phyloP scores from a whole-genome alignment of 202 grass and related monocot species.

The Saccharum hybrid region DNA sequence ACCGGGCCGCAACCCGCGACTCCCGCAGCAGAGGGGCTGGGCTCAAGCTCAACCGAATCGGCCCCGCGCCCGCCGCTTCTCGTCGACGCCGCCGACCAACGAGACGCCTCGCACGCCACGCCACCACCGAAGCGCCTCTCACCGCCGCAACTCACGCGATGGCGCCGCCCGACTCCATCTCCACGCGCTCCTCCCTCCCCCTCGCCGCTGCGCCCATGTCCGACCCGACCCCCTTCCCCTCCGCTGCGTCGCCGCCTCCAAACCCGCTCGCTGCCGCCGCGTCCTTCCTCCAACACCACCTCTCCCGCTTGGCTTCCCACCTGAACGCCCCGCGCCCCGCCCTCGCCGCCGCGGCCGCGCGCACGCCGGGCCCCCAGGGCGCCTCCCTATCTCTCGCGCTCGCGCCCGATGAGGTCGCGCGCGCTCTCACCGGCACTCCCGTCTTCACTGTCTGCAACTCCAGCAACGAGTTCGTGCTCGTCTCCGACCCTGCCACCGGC shows the following conservation, averaged over 20 bases:
- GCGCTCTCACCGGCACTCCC: slow-evolving; percentile 67
- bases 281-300: slow-evolving; percentile 79
- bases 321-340: slow-evolving; percentile 55
- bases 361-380: slow-evolving; percentile 26
- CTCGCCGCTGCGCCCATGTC: slow-evolving; percentile 68
- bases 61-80: slow-evolving; percentile 22
- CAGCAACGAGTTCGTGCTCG: slow-evolving; percentile 82
- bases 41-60: not conserved
- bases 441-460: slow-evolving; percentile 89
- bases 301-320: slow-evolving; percentile 63
- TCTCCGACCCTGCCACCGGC: slow-evolving; percentile 74
- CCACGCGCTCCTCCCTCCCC: slow-evolving; percentile 54
- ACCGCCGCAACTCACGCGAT: slow-evolving; percentile 40
- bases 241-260: slow-evolving; percentile 26
- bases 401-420: slow-evolving; percentile 68
- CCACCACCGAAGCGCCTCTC: not conserved
- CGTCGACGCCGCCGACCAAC: slow-evolving; percentile 30
- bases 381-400: slow-evolving; percentile 64
- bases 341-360: slow-evolving; percentile 42
- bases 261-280: slow-evolving; percentile 62
- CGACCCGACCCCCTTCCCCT: slow-evolving; percentile 20
- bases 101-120: slow-evolving; percentile 2
- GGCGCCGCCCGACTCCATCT: slow-evolving; percentile 45
- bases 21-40: not conserved
- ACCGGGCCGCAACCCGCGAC: not conserved